phyloP scores from a whole-genome alignment of 768 basidiomycete genomes.

The Sarcodon aspratus region DNA sequence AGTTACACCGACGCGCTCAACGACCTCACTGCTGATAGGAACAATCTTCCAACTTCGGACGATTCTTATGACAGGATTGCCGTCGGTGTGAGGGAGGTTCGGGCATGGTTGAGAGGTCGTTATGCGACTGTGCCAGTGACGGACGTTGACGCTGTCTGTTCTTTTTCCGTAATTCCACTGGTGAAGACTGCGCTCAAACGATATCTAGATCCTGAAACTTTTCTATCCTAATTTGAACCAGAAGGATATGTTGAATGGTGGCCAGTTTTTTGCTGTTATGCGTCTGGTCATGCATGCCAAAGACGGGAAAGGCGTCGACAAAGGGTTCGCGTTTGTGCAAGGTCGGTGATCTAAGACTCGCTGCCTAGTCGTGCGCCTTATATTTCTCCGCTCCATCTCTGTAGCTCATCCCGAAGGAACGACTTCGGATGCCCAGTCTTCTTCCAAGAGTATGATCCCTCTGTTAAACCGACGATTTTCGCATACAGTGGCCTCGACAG shows the following conservation, averaged over 20 bases:
- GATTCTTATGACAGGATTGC: constrained; percentile 39
- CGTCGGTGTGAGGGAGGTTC: constrained; percentile 52
- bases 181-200: not conserved
- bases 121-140: constrained; percentile 41
- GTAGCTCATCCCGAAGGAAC: constrained; percentile 3
- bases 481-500: not conserved
- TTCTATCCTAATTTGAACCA: constrained; percentile 46
- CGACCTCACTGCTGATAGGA: constrained; percentile 21
- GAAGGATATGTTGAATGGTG: constrained; percentile 45
- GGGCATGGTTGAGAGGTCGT: constrained; percentile 68
- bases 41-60: constrained; percentile 21
- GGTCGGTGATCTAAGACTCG: constrained; percentile 28
- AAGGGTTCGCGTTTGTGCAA: constrained; percentile 64
- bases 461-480: too few relatives aligned
- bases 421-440: constrained; percentile 7
- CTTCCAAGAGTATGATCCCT: too few relatives aligned
- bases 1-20: constrained; percentile 51
- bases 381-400: not conserved
- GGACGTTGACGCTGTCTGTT: constrained; percentile 49
- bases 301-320: constrained; percentile 50
- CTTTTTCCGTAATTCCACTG: not conserved
- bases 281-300: constrained; percentile 53
- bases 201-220: constrained; percentile 46
- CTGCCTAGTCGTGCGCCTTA: not conserved
- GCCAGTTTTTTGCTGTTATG: constrained; percentile 69